A percentile compares a stretch with the other conserved stretches of the same genome.
These are phyloP conservation scores for Cryoendolithus antarcticus DNA, from an alignment of 2,329 filamentous ascomycete genomes.

Conservation along the genomic window DNA sequence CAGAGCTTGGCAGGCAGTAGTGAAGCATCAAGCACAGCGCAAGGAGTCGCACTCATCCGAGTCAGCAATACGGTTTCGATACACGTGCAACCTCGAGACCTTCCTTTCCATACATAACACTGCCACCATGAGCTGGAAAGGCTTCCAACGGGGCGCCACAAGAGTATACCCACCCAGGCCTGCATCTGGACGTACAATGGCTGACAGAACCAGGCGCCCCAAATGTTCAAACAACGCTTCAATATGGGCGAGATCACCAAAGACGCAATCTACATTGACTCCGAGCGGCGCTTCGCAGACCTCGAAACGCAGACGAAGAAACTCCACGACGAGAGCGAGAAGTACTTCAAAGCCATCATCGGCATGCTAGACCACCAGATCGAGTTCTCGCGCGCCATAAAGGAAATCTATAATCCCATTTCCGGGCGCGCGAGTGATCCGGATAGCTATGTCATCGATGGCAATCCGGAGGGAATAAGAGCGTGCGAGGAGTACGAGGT, in stretches of 20 bases:
- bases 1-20: too few species aligned
- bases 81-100: too few species aligned
- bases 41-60: too few species aligned
- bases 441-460: constrained; percentile 65
- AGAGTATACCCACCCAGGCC: constrained; percentile 47
- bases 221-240: constrained; percentile 82
- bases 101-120: constrained; percentile 3
- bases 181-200: constrained; percentile 1
- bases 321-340: constrained; percentile 90
- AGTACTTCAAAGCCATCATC: constrained; percentile 96
- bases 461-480: constrained; percentile 82
- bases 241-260: constrained; percentile 94
- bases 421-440: constrained; percentile 92
- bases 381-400: constrained; percentile 91
- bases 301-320: constrained; percentile 93
- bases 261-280: constrained; percentile 86
- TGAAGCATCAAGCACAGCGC: too few species aligned
- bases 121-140: constrained; percentile 81
- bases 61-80: too few species aligned
- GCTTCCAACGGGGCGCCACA: constrained; percentile 78
- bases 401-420: constrained; percentile 96
- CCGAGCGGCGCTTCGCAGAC: constrained; percentile 86
- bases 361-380: constrained; percentile 97
- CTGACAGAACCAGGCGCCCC: constrained; percentile 53
- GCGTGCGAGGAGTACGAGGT: constrained; percentile 94